A percentile compares a stretch with the other conserved stretches of the same genome.
Evolutionary conservation across 1,139 yeast genomes (phyloP).

Genomic region (Blastobotrys raffinosifermentans): DNA sequence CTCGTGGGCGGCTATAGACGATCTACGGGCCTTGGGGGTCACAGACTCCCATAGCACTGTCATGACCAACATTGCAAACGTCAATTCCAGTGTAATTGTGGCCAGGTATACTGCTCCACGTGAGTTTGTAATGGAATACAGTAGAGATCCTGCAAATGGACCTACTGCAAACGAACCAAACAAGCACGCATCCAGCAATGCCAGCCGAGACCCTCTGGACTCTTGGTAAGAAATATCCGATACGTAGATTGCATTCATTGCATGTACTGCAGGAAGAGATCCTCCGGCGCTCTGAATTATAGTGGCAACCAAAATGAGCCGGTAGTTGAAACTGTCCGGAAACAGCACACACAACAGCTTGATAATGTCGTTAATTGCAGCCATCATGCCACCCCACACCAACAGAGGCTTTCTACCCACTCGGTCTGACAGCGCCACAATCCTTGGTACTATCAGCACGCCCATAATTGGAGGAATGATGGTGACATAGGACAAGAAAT

Average conservation of each 20-base stretch:
- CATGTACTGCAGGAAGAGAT: constrained; percentile 43
- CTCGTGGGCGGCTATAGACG: constrained; percentile 15
- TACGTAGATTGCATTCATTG: constrained; percentile 55
- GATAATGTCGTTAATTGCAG: constrained; percentile 22
- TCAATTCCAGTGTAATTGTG: constrained; percentile 20
- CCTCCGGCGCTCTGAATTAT: constrained; percentile 50
- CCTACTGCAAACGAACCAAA: constrained; percentile 61
- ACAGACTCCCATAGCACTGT: constrained; percentile 56
- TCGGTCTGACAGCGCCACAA: constrained; percentile 60
- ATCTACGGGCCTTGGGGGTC: constrained; percentile 18
- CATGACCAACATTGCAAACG: constrained; percentile 33
- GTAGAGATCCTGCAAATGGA: constrained; percentile 51
- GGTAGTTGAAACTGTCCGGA: constrained; percentile 32
- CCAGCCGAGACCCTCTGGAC: constrained; percentile 50
- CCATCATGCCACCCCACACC: constrained; percentile 32
- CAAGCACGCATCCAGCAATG: constrained; percentile 50
- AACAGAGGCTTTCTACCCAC: constrained; percentile 54
- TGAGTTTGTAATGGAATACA: constrained; percentile 26
- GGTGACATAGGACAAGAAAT: constrained; percentile 23
- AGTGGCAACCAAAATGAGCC: constrained; percentile 36
- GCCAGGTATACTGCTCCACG: constrained; percentile 27
- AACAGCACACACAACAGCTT: constrained; percentile 22
- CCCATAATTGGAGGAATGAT: constrained; percentile 20
- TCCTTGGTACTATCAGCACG: constrained; percentile 27
- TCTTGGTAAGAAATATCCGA: constrained; percentile 55